Evolutionary conservation across 192 early-diverging fungal species (phyloP), one percentile per base, ranked within the genome.

Genomic region (Rhizophagus clarus): DNA sequence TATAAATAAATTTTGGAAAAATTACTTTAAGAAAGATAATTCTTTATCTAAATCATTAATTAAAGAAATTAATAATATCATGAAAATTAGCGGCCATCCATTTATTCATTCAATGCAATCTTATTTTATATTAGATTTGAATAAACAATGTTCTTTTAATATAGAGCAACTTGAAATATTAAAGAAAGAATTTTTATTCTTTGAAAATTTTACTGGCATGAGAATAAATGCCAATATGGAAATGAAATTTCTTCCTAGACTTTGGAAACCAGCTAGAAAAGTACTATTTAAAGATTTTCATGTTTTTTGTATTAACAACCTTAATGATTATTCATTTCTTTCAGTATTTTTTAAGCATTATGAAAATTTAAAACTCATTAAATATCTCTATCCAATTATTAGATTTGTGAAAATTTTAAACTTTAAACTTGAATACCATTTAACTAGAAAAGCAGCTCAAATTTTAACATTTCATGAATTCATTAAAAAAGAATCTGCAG

Each of bases 341-440:
- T 51, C 14, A 10, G 24, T 75, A 66, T 81, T 75, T 56, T 74
- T 81, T 63, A 64, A 81, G n/a, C 40, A 75, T 37, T 20, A 40
- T 22, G 29, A 81, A 63, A 75, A 22, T 14, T 68, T 81, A 26
- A 11, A 7, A 20, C 8, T 74, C 5, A 24, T 79, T 11, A 45
- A 72, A 24, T 3, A 79, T 79, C n/a, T 79, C 14, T 31, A 45
- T 29, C 63, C 77, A 31, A 79, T 79, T 45, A 29, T 79, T 8
- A 74, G 42, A 62, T 81, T 81, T 63, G 47, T 69, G 8, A n/a
- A 81, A 64, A 67, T 75, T 28, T 62, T 81, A 12, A 32, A 61
- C 6, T 24, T 20, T 10, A 20, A 56, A 15, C 72, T 75, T 29
- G 60, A 22, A 12, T 45, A 75, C 64, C 72, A 60, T 17, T 34